These are phyloP conservation scores for Ilex paraguariensis DNA, from an alignment of 305 asterid genomes.

Conservation along the genomic window DNA sequence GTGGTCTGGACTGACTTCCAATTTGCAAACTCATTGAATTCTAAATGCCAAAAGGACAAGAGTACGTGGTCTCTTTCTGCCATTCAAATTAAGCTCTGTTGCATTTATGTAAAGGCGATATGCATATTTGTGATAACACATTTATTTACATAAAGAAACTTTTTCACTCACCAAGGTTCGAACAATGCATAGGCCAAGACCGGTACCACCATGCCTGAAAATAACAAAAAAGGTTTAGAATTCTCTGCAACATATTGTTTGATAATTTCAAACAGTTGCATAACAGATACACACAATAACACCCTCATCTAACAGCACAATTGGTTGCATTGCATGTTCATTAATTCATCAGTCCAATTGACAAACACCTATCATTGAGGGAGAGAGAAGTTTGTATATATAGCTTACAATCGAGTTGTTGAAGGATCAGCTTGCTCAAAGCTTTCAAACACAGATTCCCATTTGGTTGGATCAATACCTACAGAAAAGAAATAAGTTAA, in stretches of 20 bases:
- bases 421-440: slow-evolving; percentile 98
- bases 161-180: slow-evolving; percentile 74
- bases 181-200: slow-evolving; percentile 93
- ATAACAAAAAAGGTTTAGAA: slow-evolving; percentile 4
- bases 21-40: not conserved
- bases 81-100: not conserved
- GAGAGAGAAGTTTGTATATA: slow-evolving; percentile 1
- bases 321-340: no score
- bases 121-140: not conserved
- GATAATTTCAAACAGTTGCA: not conserved
- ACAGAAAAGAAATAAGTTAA: slow-evolving; percentile 8
- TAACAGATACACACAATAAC: not conserved
- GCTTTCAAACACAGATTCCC: slow-evolving; percentile 96
- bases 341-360: no score
- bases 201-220: slow-evolving; percentile 96
- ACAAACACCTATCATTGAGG: no score
- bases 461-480: slow-evolving; percentile 89
- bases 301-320: no score
- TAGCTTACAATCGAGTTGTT: slow-evolving; percentile 80
- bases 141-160: not conserved
- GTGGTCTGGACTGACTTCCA: not conserved
- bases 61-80: not conserved
- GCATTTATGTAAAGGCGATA: not conserved
- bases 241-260: not conserved
- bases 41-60: not conserved